Evolutionary conservation across 1,284 basidiomycete species (phyloP).

Genomic region (Xerocomus subilludens): DNA sequence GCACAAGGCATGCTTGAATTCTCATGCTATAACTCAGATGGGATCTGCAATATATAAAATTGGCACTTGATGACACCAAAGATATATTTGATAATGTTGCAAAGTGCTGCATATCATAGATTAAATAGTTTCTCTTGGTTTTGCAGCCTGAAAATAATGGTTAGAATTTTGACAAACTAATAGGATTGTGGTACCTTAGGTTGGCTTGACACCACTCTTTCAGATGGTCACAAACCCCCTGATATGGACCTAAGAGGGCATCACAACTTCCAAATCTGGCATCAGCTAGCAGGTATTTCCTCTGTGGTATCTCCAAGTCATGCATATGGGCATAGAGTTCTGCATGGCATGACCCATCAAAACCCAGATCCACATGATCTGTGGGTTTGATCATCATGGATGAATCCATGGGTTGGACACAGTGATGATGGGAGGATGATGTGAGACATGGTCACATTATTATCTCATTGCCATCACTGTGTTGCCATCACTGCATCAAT

Average conservation of each 20-base stretch:
- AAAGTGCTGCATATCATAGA: slow-evolving; percentile 52
- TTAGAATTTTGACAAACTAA: not conserved
- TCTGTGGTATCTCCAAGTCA: not conserved
- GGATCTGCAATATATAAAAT: slow-evolving; percentile 45
- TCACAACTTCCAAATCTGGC: not conserved
- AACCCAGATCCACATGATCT: no score
- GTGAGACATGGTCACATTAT: no score
- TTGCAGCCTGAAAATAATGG: not conserved
- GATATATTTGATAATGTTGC: slow-evolving; percentile 57
- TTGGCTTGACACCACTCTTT: not conserved
- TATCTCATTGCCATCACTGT: no score
- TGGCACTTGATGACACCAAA: slow-evolving; percentile 58
- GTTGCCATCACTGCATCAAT: no score
- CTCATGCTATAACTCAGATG: slow-evolving; percentile 48
- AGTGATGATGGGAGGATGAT: no score
- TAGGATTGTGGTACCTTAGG: not conserved
- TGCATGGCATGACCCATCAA: no score
- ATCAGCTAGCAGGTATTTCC: slow-evolving; percentile 23
- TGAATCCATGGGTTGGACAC: no score
- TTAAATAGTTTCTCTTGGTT: slow-evolving; percentile 58
- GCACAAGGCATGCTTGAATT: slow-evolving; percentile 50
- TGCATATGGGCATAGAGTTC: not conserved
- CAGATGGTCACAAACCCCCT: not conserved
- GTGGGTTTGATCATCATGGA: no score
- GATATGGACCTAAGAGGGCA: not conserved